These are phyloP conservation scores for Zasmidium citrigriseum DNA, from an alignment of 2,329 filamentous ascomycete genomes.

Conservation along the genomic window DNA sequence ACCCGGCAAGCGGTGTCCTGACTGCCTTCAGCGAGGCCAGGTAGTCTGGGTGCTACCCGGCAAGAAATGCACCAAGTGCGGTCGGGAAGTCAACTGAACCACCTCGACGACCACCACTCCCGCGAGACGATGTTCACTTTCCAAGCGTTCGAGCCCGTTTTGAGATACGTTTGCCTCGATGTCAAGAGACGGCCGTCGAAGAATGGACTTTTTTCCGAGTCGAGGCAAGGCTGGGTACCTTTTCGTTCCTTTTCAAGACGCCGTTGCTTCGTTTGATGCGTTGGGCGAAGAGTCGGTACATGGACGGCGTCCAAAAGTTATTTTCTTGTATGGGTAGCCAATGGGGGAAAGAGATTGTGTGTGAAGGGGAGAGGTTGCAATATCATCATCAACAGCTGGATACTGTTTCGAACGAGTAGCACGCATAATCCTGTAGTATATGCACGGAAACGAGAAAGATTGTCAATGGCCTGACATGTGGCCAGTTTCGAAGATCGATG, in stretches of 20 bases:
- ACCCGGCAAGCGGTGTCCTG: constrained; percentile 34
- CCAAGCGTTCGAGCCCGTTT: not conserved
- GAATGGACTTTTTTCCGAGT: not conserved
- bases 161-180: not conserved
- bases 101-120: not conserved
- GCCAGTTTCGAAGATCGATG: not conserved
- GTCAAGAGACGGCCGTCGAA: not conserved
- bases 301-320: not conserved
- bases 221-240: not conserved
- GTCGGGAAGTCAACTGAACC: constrained; percentile 33
- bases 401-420: not conserved
- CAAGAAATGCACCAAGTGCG: constrained; percentile 37
- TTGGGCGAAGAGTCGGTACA: not conserved
- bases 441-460: not conserved
- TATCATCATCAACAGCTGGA: not conserved
- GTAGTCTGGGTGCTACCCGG: constrained; percentile 39
- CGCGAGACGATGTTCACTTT: not conserved
- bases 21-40: constrained; percentile 31
- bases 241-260: not conserved
- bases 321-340: not conserved
- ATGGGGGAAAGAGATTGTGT: not conserved
- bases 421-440: not conserved
- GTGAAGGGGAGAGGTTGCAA: no score
- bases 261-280: not conserved
- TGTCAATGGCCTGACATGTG: not conserved